These are phyloP conservation scores for Scenedesmus sp. DNA, from an alignment of 163 green algal genomes.

Conservation along the genomic window DNA sequence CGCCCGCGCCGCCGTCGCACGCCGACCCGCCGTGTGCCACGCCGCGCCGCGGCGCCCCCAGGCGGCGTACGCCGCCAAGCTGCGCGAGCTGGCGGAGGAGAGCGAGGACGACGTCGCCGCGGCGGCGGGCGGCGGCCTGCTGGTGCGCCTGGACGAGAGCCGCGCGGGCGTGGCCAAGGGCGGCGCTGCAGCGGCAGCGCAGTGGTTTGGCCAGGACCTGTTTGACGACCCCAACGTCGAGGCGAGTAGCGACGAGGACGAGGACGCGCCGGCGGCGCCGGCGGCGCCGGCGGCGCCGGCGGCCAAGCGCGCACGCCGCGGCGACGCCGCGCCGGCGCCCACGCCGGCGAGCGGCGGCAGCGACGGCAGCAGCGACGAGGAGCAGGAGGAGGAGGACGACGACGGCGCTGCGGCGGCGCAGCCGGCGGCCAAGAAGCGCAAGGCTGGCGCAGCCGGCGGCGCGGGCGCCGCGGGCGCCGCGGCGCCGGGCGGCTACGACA, in stretches of 20 bases:
- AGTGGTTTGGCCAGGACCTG: conserved; percentile 97
- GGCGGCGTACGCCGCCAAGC: conserved; percentile 15
- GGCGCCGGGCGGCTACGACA: conserved; percentile 35
- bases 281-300: background rate
- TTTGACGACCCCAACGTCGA: conserved; percentile 76
- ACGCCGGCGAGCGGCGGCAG: background rate
- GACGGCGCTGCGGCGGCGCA: too few species aligned
- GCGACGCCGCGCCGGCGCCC: background rate
- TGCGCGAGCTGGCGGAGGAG: conserved; percentile 12
- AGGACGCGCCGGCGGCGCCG: conserved; percentile 46
- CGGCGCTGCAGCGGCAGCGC: conserved; percentile 68
- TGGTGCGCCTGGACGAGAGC: conserved; percentile 81
- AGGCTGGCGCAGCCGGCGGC: background rate
- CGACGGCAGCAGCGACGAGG: conserved; percentile 16
- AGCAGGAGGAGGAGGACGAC: conserved; percentile 41
- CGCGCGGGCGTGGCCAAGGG: conserved; percentile 61
- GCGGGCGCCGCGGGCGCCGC: conserved; percentile 81
- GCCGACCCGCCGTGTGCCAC: too few species aligned
- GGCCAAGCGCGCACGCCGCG: background rate
- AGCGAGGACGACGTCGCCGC: conserved; percentile 52
- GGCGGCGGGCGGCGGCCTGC: conserved; percentile 66
- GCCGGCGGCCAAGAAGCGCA: conserved; percentile 36
- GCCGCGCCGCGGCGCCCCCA: too few species aligned
- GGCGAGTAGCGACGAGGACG: conserved; percentile 49
- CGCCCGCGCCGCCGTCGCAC: background rate